phyloP scores from a whole-genome alignment of 495 filamentous ascomycete genomes.

The Aspergillus nidulans region DNA sequence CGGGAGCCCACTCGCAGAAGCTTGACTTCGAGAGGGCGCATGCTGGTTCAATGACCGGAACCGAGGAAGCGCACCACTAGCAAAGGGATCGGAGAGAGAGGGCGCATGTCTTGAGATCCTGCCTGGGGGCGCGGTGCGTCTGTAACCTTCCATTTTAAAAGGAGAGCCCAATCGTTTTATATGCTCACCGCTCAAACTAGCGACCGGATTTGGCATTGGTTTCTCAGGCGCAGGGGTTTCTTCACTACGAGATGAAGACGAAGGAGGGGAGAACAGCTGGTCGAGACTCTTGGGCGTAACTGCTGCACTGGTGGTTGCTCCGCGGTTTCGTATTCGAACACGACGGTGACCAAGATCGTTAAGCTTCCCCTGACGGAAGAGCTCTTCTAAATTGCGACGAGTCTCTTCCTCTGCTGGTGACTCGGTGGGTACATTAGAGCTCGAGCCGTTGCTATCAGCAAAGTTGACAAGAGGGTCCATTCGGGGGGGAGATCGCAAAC shows the following conservation, averaged over 20 bases:
- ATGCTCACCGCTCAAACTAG: slow-evolving; percentile 34
- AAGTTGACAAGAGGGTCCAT: slow-evolving; percentile 47
- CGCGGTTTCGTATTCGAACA: slow-evolving; percentile 47
- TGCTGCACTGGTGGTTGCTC: slow-evolving; percentile 44
- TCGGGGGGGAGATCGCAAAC: slow-evolving; percentile 44
- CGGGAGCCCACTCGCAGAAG: slow-evolving; percentile 18
- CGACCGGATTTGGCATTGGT: slow-evolving; percentile 24
- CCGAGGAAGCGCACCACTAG: slow-evolving; percentile 22
- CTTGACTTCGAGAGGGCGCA: slow-evolving; percentile 1
- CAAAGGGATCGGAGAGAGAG: slow-evolving; percentile 42
- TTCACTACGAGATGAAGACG: slow-evolving; percentile 35
- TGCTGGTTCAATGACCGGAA: background rate
- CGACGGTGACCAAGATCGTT: slow-evolving; percentile 43
- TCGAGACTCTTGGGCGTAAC: slow-evolving; percentile 36
- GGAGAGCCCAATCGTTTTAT: slow-evolving; percentile 51
- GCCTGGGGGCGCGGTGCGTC: slow-evolving; percentile 25
- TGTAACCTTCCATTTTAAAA: slow-evolving; percentile 38
- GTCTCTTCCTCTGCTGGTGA: slow-evolving; percentile 41
- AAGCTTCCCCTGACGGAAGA: slow-evolving; percentile 40
- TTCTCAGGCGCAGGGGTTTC: slow-evolving; percentile 23
- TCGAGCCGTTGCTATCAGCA: slow-evolving; percentile 51
- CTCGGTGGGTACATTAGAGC: slow-evolving; percentile 33
- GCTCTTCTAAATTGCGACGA: slow-evolving; percentile 46
- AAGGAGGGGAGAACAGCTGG: slow-evolving; percentile 48
- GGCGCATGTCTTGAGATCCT: slow-evolving; percentile 34